Conservation (phyloP, 495 filamentous ascomycete genomes). For the Physcia stellaris region DNA sequence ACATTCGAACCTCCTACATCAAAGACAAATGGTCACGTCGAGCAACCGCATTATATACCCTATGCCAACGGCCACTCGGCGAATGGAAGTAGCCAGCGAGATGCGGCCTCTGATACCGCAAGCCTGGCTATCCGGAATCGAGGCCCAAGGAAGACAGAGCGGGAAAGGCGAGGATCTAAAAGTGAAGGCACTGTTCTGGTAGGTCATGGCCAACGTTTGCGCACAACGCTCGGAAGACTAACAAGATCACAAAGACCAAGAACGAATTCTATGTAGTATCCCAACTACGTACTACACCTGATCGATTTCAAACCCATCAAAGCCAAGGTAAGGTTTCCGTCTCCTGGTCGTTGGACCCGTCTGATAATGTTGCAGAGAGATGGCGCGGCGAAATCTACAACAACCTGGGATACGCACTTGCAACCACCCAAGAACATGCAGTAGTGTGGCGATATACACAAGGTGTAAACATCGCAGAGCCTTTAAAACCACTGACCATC, state of each 20-base stretch:
- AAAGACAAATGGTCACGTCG: slow-evolving; percentile 12
- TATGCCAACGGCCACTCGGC: slow-evolving; percentile 24
- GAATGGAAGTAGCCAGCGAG: slow-evolving; percentile 32
- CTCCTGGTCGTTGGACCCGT: neutral
- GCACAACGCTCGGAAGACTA: slow-evolving; percentile 1
- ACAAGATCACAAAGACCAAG: slow-evolving; percentile 44
- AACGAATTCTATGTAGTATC: slow-evolving; percentile 80
- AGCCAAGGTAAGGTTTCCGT: slow-evolving; percentile 34
- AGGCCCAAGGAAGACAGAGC: slow-evolving; percentile 41
- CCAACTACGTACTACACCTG: slow-evolving; percentile 67
- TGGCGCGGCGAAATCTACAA: slow-evolving; percentile 46
- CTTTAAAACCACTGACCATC: slow-evolving; percentile 43
- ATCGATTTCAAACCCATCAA: slow-evolving; percentile 48
- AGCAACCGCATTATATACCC: slow-evolving; percentile 16
- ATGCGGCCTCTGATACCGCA: slow-evolving; percentile 24
- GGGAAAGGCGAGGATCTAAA: slow-evolving; percentile 27
- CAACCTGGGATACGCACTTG: slow-evolving; percentile 58
- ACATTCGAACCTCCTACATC: slow-evolving; percentile 26
- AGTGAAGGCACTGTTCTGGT: slow-evolving; percentile 48
- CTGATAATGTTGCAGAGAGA: slow-evolving; percentile 20
- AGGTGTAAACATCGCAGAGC: slow-evolving; percentile 47
- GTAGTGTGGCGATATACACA: slow-evolving; percentile 79
- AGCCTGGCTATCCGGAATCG: slow-evolving; percentile 50
- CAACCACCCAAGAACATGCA: slow-evolving; percentile 64
- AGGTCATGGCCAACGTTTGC: slow-evolving; percentile 38